phyloP scores from a whole-genome alignment of 345 rosid species.

The Melastoma malabathricum region DNA sequence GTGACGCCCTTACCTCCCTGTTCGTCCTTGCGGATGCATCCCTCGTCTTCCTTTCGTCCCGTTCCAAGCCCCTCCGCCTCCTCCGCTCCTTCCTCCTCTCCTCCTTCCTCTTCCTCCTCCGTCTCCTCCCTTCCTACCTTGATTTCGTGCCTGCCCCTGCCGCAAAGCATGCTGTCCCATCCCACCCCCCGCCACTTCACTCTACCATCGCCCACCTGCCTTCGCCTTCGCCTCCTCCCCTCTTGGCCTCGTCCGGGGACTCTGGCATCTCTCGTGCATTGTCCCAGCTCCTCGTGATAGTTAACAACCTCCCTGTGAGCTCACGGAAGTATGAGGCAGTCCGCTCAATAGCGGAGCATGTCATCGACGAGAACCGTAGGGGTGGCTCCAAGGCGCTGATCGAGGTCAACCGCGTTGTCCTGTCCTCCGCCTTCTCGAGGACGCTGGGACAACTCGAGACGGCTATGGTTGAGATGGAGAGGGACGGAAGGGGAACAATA shows the following conservation, averaged over 20 bases:
- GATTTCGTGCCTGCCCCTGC: conserved; percentile 13
- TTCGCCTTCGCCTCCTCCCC: background rate
- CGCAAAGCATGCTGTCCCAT: background rate
- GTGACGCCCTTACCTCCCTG: conserved; percentile 33
- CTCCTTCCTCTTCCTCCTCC: conserved; percentile 49
- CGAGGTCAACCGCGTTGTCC: conserved; percentile 42
- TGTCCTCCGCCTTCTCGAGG: conserved; percentile 52
- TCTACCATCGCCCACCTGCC: conserved; percentile 1
- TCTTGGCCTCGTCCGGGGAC: conserved; percentile 11
- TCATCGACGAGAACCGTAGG: conserved; percentile 54
- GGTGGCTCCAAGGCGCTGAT: conserved; percentile 29
- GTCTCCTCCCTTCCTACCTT: conserved; percentile 31
- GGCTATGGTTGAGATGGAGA: conserved; percentile 24
- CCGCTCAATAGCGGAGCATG: conserved; percentile 57
- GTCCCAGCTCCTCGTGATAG: conserved; percentile 41
- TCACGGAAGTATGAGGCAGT: conserved; percentile 75
- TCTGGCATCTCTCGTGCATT: conserved; percentile 64
- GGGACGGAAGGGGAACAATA: conserved; percentile 5
- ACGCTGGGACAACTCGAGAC: conserved; percentile 47
- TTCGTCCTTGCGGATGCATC: conserved; percentile 54
- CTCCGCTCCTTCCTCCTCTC: conserved; percentile 33
- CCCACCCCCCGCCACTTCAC: background rate
- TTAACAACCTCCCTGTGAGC: conserved; percentile 57
- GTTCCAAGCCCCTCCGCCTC: conserved; percentile 32
- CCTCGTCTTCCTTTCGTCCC: conserved; percentile 29